Evolutionary conservation across 2,329 filamentous ascomycete species (phyloP), one percentile per base, ranked within the genome.

Genomic region (Alternaria sp.): DNA sequence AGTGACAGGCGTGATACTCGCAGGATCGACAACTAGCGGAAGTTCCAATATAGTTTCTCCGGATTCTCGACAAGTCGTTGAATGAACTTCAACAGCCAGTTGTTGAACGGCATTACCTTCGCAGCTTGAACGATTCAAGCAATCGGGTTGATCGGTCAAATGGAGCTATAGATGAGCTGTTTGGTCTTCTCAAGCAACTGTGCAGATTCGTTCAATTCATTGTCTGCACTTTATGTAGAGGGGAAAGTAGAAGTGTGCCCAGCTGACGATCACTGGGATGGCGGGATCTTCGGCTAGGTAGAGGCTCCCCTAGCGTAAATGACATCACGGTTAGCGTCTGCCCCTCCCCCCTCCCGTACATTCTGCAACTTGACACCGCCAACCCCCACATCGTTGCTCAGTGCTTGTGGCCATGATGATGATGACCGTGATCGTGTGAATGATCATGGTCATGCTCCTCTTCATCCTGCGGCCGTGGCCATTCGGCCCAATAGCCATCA

Each of bases 401-500:
- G n/a, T 58, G 42, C 28, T 36, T 50, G 10, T 50, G 48, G 8
- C n/a, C 33, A 21, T 50, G 33, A 9, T 50, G 46, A 46, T 60
- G 24, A 36, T n/a, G 53, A 8, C 50, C 50, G 17, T 58, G 51
- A 23, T 67, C 44, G 21, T 55, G 60, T 4, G 51, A 58, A 51
- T 62, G 50, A 33, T 66, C 63, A 51, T 66, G 67, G 8, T 70
- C 62, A 24, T 71, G 65, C 17, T 76, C 61, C 8, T 70, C 66
- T 5, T 72, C 72, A 9, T 70, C 70, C 26, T 70, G 77, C 0
- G 79, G 77, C 0, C 78, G 74, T 3, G 77, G 78, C 66, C 82
- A 80, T 26, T 77, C 79, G 0, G 80, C 77, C 85, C 85, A 87
- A 66, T 84, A 87, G 1, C 83, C 83, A 71, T 88, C 86, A 58